Evolutionary conservation across 1,139 yeast species (phyloP).

Genomic region (Nadsonia commutata): DNA sequence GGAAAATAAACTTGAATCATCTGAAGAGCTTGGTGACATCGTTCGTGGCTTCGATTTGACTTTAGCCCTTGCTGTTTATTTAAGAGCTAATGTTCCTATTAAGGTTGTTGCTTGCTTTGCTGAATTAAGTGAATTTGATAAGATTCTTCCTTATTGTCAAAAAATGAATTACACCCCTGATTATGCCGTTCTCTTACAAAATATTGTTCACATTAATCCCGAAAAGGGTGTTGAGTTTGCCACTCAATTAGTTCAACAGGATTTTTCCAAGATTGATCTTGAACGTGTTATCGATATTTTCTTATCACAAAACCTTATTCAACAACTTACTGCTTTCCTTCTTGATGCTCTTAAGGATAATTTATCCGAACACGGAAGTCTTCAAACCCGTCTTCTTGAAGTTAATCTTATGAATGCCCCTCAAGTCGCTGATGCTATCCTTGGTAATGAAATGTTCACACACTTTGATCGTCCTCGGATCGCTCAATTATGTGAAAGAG

Average conservation of each 20-base stretch:
- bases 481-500: slow-evolving; percentile 85
- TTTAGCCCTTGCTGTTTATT: slow-evolving; percentile 80
- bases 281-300: slow-evolving; percentile 88
- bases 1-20: slow-evolving; percentile 83
- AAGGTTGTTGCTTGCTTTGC: slow-evolving; percentile 90
- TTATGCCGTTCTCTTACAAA: slow-evolving; percentile 78
- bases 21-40: slow-evolving; percentile 94
- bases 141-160: slow-evolving; percentile 85
- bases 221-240: slow-evolving; percentile 98
- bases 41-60: slow-evolving; percentile 79
- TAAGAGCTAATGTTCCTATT: slow-evolving; percentile 70
- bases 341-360: slow-evolving; percentile 92
- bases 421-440: slow-evolving; percentile 97
- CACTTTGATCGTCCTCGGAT: slow-evolving; percentile 90
- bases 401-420: slow-evolving; percentile 92
- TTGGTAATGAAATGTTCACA: slow-evolving; percentile 90
- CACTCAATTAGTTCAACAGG: slow-evolving; percentile 55
- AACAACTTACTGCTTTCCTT: slow-evolving; percentile 97
- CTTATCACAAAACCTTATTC: slow-evolving; percentile 85
- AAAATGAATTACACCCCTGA: slow-evolving; percentile 84
- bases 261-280: slow-evolving; percentile 53
- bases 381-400: slow-evolving; percentile 90
- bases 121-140: slow-evolving; percentile 92
- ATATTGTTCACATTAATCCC: slow-evolving; percentile 84
- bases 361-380: slow-evolving; percentile 86